Evolutionary conservation across 805 yeast species (phyloP).

Genomic region (Saccharomyces jurei): DNA sequence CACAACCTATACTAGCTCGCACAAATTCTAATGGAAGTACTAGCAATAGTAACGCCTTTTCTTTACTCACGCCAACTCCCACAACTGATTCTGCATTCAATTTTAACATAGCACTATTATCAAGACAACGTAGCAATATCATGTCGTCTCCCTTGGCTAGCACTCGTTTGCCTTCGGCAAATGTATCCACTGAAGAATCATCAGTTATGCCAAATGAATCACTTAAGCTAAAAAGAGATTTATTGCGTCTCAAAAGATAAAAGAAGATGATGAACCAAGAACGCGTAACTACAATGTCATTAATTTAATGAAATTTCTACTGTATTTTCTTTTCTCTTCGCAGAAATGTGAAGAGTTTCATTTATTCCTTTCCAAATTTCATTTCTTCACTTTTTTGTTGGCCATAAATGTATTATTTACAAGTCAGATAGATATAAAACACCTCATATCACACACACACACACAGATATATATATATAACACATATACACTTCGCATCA

Average conservation of each 20-base stretch:
- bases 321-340: background rate
- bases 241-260: slow-evolving; percentile 9
- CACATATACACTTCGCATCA: background rate
- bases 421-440: background rate
- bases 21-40: slow-evolving; percentile 15
- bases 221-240: slow-evolving; percentile 9
- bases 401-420: background rate
- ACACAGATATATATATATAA: background rate
- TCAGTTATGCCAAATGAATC: slow-evolving; percentile 2
- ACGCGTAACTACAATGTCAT: background rate
- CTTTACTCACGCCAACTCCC: slow-evolving; percentile 15
- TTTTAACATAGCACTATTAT: slow-evolving; percentile 5
- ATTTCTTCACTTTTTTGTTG: background rate
- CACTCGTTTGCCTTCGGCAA: background rate
- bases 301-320: background rate
- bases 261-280: background rate
- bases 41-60: slow-evolving; percentile 7
- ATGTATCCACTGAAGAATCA: slow-evolving; percentile 2
- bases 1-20: slow-evolving; percentile 10
- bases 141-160: background rate
- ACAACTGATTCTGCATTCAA: slow-evolving; percentile 6
- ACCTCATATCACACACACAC: slow-evolving; percentile 1
- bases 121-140: slow-evolving; percentile 9
- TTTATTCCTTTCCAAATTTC: background rate
- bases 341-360: background rate